Evolutionary conservation across 2,329 filamentous ascomycete species (phyloP), one percentile per base, ranked within the genome.

Genomic region (Lithohypha guttulata): DNA sequence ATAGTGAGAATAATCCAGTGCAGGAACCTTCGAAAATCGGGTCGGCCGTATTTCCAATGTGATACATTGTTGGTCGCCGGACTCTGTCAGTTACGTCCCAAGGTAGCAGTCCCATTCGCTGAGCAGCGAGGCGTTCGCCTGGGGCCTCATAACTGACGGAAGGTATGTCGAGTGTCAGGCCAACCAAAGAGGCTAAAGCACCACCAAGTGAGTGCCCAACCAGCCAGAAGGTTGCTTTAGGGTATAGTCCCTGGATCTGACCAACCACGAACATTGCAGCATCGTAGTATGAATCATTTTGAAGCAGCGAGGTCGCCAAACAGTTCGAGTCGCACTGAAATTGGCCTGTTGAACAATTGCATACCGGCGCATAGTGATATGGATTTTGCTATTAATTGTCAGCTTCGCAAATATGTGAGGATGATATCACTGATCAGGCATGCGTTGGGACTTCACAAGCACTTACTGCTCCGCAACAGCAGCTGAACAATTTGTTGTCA

Each of bases 191-290:
- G 4, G 44, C 46, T 1, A 50, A 9, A 11, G 46, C 34, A 13
- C 48, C 48, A 17, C 48, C 48, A 4, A 50, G 33, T n/a, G 48
- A 50, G 41, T 50, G 48, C 6, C 48, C 48, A 27, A 44, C 36
- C 14, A 39, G 17, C 48, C 48, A 50, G 25, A 50, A 30, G 2
- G 36, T 43, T 6, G 46, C 32, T 6, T 35, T 27, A 2, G 48
- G 48, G 30, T 47, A 50, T 28, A 33, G 36, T 6, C 31, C 29
- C 3, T 41, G 40, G 6, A 49, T 32, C 9, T 47, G 42, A 4
- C 15, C 26, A 19, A 48, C 34, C 13, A 47, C 37, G 10, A 34
- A 22, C 3, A 49, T 25, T 4, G 46, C 46, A 2, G 44, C 42
- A 13, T 32, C 21, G 28, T 50, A 50, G 33, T 50, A 49, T 18